Conservation (phyloP, 805 yeast species). For the Pichia membranifaciens region DNA sequence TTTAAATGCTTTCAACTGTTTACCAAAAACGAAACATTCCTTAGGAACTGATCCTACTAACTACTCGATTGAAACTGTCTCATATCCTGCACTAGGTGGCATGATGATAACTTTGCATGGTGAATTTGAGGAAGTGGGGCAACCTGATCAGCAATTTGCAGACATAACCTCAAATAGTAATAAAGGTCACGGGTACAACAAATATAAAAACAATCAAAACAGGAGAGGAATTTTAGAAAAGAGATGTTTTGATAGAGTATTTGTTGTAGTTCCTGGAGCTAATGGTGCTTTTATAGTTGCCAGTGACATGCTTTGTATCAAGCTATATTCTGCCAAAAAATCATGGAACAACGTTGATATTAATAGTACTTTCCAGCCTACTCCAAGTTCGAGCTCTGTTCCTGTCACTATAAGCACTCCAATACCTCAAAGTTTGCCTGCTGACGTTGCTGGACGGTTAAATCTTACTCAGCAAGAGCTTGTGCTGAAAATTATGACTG, state of each 20-base stretch:
- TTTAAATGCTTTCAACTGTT: conserved; percentile 47
- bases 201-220: conserved; percentile 21
- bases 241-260: conserved; percentile 82
- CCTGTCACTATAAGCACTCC: conserved; percentile 11
- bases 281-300: conserved; percentile 75
- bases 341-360: conserved; percentile 41
- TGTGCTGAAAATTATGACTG: conserved; percentile 56
- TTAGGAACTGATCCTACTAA: conserved; percentile 54
- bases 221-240: conserved; percentile 36
- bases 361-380: conserved; percentile 11
- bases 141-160: conserved; percentile 16
- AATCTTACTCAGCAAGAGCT: conserved; percentile 55
- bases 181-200: conserved; percentile 13
- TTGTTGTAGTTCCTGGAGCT: conserved; percentile 66
- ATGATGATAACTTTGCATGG: conserved; percentile 82
- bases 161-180: conserved; percentile 5
- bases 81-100: conserved; percentile 67
- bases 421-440: conserved; percentile 34
- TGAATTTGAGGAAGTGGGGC: conserved; percentile 61
- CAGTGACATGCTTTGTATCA: conserved; percentile 69
- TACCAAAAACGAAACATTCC: conserved; percentile 79
- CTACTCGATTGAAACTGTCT: conserved; percentile 74
- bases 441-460: conserved; percentile 47
- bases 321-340: conserved; percentile 49
- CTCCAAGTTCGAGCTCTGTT: conserved; percentile 9